Conservation (phyloP, 495 filamentous ascomycete genomes). For the Penicillium ucsense region DNA sequence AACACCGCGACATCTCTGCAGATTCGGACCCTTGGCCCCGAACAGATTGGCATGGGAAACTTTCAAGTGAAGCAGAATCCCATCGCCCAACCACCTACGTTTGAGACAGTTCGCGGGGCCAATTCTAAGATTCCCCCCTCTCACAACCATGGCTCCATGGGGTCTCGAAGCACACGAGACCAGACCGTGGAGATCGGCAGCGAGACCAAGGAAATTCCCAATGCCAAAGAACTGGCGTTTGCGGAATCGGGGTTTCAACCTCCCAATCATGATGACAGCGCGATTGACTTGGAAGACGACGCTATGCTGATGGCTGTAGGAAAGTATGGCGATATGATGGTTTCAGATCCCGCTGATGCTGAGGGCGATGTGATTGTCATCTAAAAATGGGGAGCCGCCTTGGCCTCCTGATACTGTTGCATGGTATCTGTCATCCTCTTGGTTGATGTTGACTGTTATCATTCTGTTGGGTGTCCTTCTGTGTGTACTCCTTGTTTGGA, state of each 20-base stretch:
- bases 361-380: constrained; percentile 43
- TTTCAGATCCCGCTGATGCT: constrained; percentile 37
- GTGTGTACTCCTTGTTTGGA: neutral
- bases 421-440: too few relatives aligned
- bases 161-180: constrained; percentile 4
- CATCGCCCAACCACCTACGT: constrained; percentile 4
- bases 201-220: constrained; percentile 10
- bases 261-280: constrained; percentile 38
- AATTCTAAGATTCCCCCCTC: neutral
- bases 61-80: constrained; percentile 15
- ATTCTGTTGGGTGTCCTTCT: too few relatives aligned
- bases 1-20: constrained; percentile 40
- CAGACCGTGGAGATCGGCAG: constrained; percentile 9
- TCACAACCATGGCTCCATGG: constrained; percentile 2
- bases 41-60: constrained; percentile 14
- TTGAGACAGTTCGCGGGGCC: constrained; percentile 5
- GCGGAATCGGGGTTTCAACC: constrained; percentile 26
- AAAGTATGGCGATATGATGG: constrained; percentile 43
- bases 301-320: constrained; percentile 38
- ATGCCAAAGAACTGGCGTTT: constrained; percentile 15
- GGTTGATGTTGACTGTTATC: too few relatives aligned
- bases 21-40: constrained; percentile 25
- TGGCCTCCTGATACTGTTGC: too few relatives aligned
- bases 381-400: constrained; percentile 4
- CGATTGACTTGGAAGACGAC: constrained; percentile 39